phyloP scores from a whole-genome alignment of 1,284 basidiomycete genomes.

The Sanghuangporus sanghuang region DNA sequence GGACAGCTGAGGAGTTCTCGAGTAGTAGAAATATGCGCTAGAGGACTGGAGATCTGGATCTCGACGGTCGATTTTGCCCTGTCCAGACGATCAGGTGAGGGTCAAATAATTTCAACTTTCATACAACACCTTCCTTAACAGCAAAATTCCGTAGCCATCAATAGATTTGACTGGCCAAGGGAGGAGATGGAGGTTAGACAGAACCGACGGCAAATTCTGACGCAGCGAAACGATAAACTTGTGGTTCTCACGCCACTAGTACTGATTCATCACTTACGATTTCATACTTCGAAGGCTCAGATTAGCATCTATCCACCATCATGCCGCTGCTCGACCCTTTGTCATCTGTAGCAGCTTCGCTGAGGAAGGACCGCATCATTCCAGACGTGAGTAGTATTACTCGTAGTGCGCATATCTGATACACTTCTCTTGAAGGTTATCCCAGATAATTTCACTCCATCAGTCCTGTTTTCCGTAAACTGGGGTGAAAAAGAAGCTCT shows the following conservation, averaged over 20 bases:
- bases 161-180: background rate
- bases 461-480: slow-evolving; percentile 47
- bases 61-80: too few relatives aligned
- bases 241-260: background rate
- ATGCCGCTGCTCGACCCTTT: slow-evolving; percentile 34
- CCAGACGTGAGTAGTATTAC: slow-evolving; percentile 33
- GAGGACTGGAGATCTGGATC: too few relatives aligned
- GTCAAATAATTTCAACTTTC: background rate
- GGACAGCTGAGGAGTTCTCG: too few relatives aligned
- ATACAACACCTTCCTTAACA: background rate
- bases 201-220: background rate
- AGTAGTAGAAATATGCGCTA: too few relatives aligned
- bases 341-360: slow-evolving; percentile 33
- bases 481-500: slow-evolving; percentile 48
- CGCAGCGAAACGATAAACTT: background rate
- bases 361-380: slow-evolving; percentile 43
- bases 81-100: background rate
- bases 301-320: background rate
- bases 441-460: slow-evolving; percentile 41
- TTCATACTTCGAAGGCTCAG: too few relatives aligned
- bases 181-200: background rate
- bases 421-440: slow-evolving; percentile 30
- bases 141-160: background rate
- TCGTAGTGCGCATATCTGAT: background rate
- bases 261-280: background rate